Conservation (phyloP, 192 early-diverging fungal genomes). For the Coemansia sp. region DNA sequence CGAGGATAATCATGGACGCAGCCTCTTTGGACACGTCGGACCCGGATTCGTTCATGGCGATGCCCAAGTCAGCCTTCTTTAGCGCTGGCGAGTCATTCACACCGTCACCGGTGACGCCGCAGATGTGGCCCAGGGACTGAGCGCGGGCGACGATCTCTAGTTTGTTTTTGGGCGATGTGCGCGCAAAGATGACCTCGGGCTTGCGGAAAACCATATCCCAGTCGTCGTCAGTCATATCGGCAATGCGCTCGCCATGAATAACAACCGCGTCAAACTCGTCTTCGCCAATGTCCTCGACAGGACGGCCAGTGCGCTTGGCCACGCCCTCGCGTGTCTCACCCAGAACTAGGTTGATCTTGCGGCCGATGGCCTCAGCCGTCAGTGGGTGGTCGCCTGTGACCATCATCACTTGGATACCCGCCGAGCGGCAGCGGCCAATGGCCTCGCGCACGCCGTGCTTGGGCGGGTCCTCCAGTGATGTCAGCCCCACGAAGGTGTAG, state of each 20-base stretch:
- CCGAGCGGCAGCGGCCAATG: slow-evolving; percentile 87
- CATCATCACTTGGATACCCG: slow-evolving; percentile 98
- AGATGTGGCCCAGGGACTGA: slow-evolving; percentile 92
- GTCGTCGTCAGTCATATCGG: slow-evolving; percentile 75
- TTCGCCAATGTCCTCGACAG: slow-evolving; percentile 68
- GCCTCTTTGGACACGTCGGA: slow-evolving; percentile 97
- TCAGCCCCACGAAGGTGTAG: slow-evolving; percentile 83
- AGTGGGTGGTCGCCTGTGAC: slow-evolving; percentile 98
- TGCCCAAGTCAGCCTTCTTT: slow-evolving; percentile 96
- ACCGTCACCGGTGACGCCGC: slow-evolving; percentile 97
- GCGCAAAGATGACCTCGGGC: slow-evolving; percentile 95
- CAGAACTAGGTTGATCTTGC: slow-evolving; percentile 94
- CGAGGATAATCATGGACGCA: slow-evolving; percentile 95
- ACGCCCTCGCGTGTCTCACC: slow-evolving; percentile 83
- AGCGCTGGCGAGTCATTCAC: slow-evolving; percentile 96
- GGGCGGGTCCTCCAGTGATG: slow-evolving; percentile 94
- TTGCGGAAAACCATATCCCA: slow-evolving; percentile 96
- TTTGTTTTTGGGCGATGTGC: slow-evolving; percentile 96
- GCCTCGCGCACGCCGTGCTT: slow-evolving; percentile 99
- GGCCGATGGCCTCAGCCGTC: slow-evolving; percentile 94
- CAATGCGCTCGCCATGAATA: slow-evolving; percentile 90
- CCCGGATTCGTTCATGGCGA: slow-evolving; percentile 95
- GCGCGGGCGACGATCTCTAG: slow-evolving; percentile 94
- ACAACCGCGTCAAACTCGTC: slow-evolving; percentile 89
- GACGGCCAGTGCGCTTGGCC: slow-evolving; percentile 67